Percentiles rank a stretch among this genome's conserved stretches.
Conservation (phyloP, 345 rosid species). For the Gossypium thurberi region DNA sequence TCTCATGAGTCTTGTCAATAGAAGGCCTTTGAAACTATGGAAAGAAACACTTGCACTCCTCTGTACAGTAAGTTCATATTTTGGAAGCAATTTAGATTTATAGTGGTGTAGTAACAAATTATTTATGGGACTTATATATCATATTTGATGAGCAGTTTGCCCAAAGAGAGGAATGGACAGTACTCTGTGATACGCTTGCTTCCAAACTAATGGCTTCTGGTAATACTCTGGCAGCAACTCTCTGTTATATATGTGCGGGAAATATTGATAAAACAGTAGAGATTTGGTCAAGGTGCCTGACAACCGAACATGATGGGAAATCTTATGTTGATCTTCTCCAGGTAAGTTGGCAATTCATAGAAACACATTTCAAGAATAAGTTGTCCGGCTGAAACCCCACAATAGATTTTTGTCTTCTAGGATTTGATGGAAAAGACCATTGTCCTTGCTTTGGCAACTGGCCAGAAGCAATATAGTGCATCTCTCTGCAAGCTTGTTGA, state of each 20-base stretch:
- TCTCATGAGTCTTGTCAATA: slow-evolving; percentile 66
- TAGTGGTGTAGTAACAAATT: neutral
- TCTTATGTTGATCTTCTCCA: slow-evolving; percentile 89
- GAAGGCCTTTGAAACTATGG: slow-evolving; percentile 83
- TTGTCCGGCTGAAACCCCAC: slow-evolving; percentile 12
- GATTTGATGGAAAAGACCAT: slow-evolving; percentile 99
- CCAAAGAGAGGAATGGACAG: slow-evolving; percentile 80
- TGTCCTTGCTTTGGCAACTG: slow-evolving; percentile 90
- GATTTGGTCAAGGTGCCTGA: slow-evolving; percentile 89
- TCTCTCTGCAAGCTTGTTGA: slow-evolving; percentile 92
- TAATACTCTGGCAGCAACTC: slow-evolving; percentile 81
- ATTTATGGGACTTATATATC: slow-evolving; percentile 14
- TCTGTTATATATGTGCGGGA: slow-evolving; percentile 93
- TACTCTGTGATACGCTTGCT: slow-evolving; percentile 78
- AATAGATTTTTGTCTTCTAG: slow-evolving; percentile 32
- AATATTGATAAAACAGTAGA: slow-evolving; percentile 97
- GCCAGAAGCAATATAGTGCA: slow-evolving; percentile 84
- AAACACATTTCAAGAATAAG: neutral
- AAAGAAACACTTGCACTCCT: slow-evolving; percentile 95
- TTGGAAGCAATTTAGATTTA: neutral
- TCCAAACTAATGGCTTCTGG: slow-evolving; percentile 71
- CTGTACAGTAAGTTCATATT: slow-evolving; percentile 61
- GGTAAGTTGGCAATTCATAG: slow-evolving; percentile 39
- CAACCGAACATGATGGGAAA: slow-evolving; percentile 57
- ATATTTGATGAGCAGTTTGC: slow-evolving; percentile 64